phyloP scores from a whole-genome alignment of 208 protist species.

The Wallacemonas rigidus region DNA sequence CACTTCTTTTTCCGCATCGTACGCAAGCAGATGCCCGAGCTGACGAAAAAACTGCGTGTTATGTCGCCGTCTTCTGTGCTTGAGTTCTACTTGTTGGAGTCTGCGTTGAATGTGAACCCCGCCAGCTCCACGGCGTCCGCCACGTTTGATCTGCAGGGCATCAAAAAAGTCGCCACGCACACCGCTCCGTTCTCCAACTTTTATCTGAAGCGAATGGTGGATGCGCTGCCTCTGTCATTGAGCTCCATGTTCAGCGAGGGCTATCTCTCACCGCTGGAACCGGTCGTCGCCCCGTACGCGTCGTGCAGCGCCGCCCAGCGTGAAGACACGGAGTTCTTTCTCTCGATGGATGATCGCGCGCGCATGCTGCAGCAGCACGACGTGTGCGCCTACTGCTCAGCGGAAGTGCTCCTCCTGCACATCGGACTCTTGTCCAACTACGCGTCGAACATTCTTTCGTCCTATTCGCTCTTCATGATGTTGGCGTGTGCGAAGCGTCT shows the following conservation, averaged over 20 bases:
- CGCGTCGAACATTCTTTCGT: slow-evolving; percentile 51
- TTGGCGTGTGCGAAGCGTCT: slow-evolving; percentile 24
- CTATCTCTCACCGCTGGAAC: slow-evolving; percentile 39
- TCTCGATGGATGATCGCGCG: slow-evolving; percentile 46
- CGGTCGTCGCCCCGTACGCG: slow-evolving; percentile 33
- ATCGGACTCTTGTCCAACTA: slow-evolving; percentile 56
- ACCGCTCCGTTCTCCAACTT: slow-evolving; percentile 27
- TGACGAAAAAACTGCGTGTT: slow-evolving; percentile 38
- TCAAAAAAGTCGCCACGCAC: slow-evolving; percentile 20
- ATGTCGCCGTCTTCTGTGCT: slow-evolving; percentile 31
- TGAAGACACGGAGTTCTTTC: slow-evolving; percentile 53
- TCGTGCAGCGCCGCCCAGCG: slow-evolving; percentile 31
- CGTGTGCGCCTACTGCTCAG: slow-evolving; percentile 26
- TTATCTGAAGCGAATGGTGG: slow-evolving; percentile 28
- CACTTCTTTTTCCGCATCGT: slow-evolving; percentile 29
- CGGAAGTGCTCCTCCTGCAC: slow-evolving; percentile 43
- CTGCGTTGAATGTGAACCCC: slow-evolving; percentile 22
- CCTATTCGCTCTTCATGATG: slow-evolving; percentile 41
- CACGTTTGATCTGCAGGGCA: slow-evolving; percentile 17
- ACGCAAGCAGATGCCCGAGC: slow-evolving; percentile 22
- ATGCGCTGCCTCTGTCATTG: slow-evolving; percentile 36
- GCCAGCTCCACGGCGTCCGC: background rate
- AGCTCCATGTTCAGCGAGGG: slow-evolving; percentile 35
- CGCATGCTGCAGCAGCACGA: slow-evolving; percentile 23
- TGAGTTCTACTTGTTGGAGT: slow-evolving; percentile 19